Base-by-base conservation (phyloP, 768 basidiomycete species). In the Pleurotus salmoneostramineus region DNA sequence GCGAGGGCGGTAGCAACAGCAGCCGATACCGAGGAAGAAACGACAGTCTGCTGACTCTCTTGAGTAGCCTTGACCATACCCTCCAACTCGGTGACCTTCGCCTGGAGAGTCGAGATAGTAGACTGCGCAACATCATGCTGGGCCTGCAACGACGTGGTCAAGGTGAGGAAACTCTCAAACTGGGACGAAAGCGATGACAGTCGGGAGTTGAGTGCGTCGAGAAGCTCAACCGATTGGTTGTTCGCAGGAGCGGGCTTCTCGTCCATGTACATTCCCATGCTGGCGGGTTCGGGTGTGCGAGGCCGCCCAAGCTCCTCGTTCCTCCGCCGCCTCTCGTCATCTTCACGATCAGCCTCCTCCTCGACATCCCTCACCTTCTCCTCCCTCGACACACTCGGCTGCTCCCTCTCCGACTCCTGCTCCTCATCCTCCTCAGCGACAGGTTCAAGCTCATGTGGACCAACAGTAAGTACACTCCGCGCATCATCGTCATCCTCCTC, bases 401-500 rank as follows among this genome's bases (percentile, higher is more conserved):
- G 51, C 12, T 49, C 48, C 35, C 59, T 59, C 21, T 64, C 65
- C 10, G 45, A 68, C n/a, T 73, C 57, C 66, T 81, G 75, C 50
- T 84, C 84, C 62, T 91, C 89, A 56, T 89, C 87, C 63, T 88
- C 88, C 64, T 91, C 89, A 0, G 87, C 87, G 0, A 90, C 87
- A 3, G 82, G 77, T 65, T 89, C 91, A 5, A 89, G 72, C 47
- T 85, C 82, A 58, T 88, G 87, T 2, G 87, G 78, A 2, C 84
- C 75, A 44, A 92, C 75, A 0, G 94, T 97, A 12, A 74, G 68
- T 1, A 95, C 77, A 64, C 93, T 95, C 34, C 82, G 66, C 4
- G 82, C 72, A 63, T 94, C 89, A 59, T 89, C 89, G 7, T 88
- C 84, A 34, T 84, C 86, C 27, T n/a, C n/a, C n/a, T n/a, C n/a